Evolutionary conservation across 164 flowering plant species (phyloP), one percentile per base, ranked within the genome.

Genomic region (Euptelea pleiosperma): DNA sequence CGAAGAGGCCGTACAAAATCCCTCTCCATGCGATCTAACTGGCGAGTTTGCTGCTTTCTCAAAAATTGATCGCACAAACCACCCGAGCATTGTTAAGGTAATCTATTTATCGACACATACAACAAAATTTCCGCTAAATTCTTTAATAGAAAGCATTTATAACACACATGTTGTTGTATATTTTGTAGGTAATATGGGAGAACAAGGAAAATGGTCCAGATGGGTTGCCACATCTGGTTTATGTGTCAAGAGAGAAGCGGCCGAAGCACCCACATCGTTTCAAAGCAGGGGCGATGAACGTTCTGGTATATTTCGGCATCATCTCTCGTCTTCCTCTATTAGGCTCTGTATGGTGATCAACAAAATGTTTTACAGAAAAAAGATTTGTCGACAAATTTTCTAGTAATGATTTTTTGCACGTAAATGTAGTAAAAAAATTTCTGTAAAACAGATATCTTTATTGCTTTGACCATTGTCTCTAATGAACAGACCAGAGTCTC

Each of bases 201-300:
- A 77, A 78, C 66, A 71, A 78, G 75, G 73, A 72, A 21, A 62
- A 66, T 7, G 19, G 12, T 21, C 11, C 65, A 6, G 59, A 77
- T 55, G 87, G 64, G 8, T 4, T 84, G 49, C 88, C 90, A 4
- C 74, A 72, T 55, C 61, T 87, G 3, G 50, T 84, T 0, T 86
- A 86, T 36, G 57, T 86, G 4, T 71, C 88, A 9, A 76, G 94
- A 65, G 90, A 86, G 69, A 84, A 87, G 63, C 53, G 75, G 28
- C 90, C 81, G 24, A 65, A 80, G 41, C 67, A 72, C 48, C 74
- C 67, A 1, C 90, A 84, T 67, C 73, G 81, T 54, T 80, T 53
- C 77, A 87, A 87, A 69, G 90, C 94, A 0, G 90, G 94, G 0
- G 94, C 94, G 36, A 78, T 84, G 86, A 87, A 87, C 51, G 83